A percentile compares a stretch with the other conserved stretches of the same genome.
Conservation (phyloP, 2,329 filamentous ascomycete genomes). For the Teratosphaeria destructans region DNA sequence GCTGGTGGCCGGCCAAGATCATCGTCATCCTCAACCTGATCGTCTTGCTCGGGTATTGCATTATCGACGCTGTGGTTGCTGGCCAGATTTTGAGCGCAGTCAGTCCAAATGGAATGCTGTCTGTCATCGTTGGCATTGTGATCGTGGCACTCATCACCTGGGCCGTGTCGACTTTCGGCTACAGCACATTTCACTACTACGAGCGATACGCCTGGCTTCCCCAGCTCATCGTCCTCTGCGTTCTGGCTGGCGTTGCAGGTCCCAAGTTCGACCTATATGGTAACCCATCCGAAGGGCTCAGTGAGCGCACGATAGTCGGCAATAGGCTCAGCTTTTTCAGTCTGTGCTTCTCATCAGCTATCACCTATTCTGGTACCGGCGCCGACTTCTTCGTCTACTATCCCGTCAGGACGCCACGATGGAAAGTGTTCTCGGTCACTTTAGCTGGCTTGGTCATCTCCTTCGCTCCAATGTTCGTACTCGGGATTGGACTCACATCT, state of each 20-base stretch:
- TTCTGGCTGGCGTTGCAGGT: slow-evolving; percentile 52
- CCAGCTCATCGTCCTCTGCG: slow-evolving; percentile 49
- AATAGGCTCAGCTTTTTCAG: slow-evolving; percentile 60
- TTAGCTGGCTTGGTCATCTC: slow-evolving; percentile 46
- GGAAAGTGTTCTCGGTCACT: slow-evolving; percentile 47
- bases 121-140: slow-evolving; percentile 56
- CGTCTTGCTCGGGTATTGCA: slow-evolving; percentile 37
- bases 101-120: slow-evolving; percentile 46
- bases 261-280: slow-evolving; percentile 46
- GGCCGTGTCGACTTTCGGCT: slow-evolving; percentile 57
- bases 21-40: slow-evolving; percentile 54
- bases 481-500: slow-evolving; percentile 53
- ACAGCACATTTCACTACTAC: slow-evolving; percentile 57
- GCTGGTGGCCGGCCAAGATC: slow-evolving; percentile 55
- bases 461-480: slow-evolving; percentile 50
- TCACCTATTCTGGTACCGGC: slow-evolving; percentile 54
- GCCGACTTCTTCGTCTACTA: slow-evolving; percentile 62
- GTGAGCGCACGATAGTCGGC: slow-evolving; percentile 40
- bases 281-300: slow-evolving; percentile 41
- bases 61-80: slow-evolving; percentile 41
- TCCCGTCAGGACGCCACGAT: slow-evolving; percentile 41
- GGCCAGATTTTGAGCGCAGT: slow-evolving; percentile 61
- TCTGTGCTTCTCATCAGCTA: slow-evolving; percentile 53
- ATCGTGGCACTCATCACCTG: slow-evolving; percentile 53
- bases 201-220: slow-evolving; percentile 59